Conservation (phyloP, 164 flowering plant genomes). For the Macadamia tetraphylla region DNA sequence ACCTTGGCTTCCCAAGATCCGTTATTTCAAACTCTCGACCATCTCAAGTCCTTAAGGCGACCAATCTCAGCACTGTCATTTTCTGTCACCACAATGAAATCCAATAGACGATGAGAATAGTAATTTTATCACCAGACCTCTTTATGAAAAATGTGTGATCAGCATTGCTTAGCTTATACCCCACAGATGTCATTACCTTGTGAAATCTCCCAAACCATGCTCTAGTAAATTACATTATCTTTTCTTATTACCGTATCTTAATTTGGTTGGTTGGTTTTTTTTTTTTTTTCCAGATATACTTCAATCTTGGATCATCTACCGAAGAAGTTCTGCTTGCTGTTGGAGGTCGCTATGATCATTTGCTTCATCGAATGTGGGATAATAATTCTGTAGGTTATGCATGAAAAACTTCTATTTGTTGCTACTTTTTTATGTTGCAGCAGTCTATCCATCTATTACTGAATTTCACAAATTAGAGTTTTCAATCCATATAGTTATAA, state of each 20-base stretch:
- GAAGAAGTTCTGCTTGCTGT: constrained; percentile 73
- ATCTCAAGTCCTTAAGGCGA: too few species aligned
- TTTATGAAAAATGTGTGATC: too few species aligned
- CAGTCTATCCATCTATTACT: not conserved
- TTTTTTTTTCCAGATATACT: constrained; percentile 45
- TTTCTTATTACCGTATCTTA: not conserved
- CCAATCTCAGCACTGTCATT: too few species aligned
- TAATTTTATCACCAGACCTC: too few species aligned
- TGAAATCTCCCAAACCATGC: too few species aligned
- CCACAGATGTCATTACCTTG: too few species aligned
- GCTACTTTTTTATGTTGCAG: not conserved
- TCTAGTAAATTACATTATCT: not conserved
- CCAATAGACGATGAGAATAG: too few species aligned
- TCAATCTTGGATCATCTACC: constrained; percentile 41
- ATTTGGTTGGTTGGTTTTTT: constrained; percentile 3
- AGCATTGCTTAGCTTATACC: too few species aligned
- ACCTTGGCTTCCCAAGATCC: too few species aligned
- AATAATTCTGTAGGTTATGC: constrained; percentile 48
- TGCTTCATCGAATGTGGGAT: constrained; percentile 64
- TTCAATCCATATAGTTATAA: not conserved
- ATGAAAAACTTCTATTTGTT: constrained; percentile 5
- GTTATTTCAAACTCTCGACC: too few species aligned
- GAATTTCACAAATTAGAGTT: not conserved
- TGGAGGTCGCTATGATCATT: constrained; percentile 89
- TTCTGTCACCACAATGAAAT: too few species aligned